Conservation (phyloP, 2,329 filamentous ascomycete species). For the Alternaria arborescens region DNA sequence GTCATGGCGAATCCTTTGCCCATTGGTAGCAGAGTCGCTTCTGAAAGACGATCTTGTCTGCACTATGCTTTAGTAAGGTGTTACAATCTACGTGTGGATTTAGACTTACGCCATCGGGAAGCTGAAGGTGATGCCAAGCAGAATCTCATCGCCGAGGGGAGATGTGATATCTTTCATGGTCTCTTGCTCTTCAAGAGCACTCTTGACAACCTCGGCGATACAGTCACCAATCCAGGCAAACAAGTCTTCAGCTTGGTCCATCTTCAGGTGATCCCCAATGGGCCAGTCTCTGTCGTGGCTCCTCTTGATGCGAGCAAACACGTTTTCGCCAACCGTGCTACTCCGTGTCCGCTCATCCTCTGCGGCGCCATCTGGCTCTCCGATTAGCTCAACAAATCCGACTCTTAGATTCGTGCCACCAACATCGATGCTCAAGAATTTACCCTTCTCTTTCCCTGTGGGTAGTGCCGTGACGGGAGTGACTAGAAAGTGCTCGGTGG, state of each 20-base stretch:
- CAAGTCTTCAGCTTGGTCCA: constrained; percentile 75
- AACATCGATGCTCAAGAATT: constrained; percentile 57
- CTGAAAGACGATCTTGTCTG: constrained; percentile 66
- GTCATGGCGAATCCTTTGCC: constrained; percentile 74
- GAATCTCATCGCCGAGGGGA: constrained; percentile 57
- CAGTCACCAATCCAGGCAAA: constrained; percentile 84
- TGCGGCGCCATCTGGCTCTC: constrained; percentile 49
- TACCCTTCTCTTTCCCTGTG: constrained; percentile 72
- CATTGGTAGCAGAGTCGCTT: constrained; percentile 73
- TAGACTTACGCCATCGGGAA: constrained; percentile 67
- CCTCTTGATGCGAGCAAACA: constrained; percentile 59
- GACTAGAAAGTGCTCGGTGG: constrained; percentile 51
- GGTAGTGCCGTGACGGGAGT: constrained; percentile 53
- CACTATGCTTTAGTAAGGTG: constrained; percentile 17
- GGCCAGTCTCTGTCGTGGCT: constrained; percentile 76
- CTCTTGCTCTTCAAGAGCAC: constrained; percentile 58
- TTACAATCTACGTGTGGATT: neutral
- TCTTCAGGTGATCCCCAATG: constrained; percentile 76
- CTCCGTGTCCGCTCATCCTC: constrained; percentile 20
- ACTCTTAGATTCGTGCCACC: constrained; percentile 75
- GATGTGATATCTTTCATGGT: constrained; percentile 26
- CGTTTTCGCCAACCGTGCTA: constrained; percentile 27
- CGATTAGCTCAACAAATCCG: constrained; percentile 70
- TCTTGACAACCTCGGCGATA: constrained; percentile 75
- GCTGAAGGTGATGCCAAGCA: constrained; percentile 74